phyloP scores from a whole-genome alignment of 2,329 filamentous ascomycete genomes.

The Penicillium sp. region DNA sequence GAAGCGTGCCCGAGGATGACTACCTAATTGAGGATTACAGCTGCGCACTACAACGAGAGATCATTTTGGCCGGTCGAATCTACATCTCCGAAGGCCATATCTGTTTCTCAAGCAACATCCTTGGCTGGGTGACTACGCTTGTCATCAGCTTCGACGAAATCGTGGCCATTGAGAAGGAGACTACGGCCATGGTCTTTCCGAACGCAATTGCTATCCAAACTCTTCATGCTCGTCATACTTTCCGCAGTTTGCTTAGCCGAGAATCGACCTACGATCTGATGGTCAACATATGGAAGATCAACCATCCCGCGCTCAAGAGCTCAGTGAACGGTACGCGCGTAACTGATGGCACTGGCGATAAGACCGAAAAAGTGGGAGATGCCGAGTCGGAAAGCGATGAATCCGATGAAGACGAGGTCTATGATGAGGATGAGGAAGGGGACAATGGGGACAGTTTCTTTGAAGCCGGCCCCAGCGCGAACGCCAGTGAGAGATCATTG shows the following conservation, averaged over 20 bases:
- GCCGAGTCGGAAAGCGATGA: conserved; percentile 71
- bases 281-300: conserved; percentile 97
- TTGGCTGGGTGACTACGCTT: conserved; percentile 94
- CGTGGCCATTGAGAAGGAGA: conserved; percentile 93
- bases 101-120: conserved; percentile 97
- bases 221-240: conserved; percentile 88
- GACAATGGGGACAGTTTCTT: conserved; percentile 56
- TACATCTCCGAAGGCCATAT: conserved; percentile 97
- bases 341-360: conserved; percentile 76
- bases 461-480: conserved; percentile 50
- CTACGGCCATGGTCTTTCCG: conserved; percentile 88
- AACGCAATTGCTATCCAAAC: conserved; percentile 97
- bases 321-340: conserved; percentile 83
- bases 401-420: conserved; percentile 63
- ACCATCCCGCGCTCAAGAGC: conserved; percentile 84
- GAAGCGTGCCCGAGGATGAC: conserved; percentile 95
- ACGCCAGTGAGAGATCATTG: conserved; percentile 47
- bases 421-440: conserved; percentile 47
- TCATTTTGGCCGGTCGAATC: conserved; percentile 83
- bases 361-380: conserved; percentile 71
- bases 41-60: conserved; percentile 90
- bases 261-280: conserved; percentile 96
- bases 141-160: conserved; percentile 99
- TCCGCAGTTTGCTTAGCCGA: conserved; percentile 88
- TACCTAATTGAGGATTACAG: conserved; percentile 98